A percentile compares a stretch with the other conserved stretches of the same genome.
Conservation (phyloP, 352 stramenopile species). For the Phytopythium ostracodes region DNA sequence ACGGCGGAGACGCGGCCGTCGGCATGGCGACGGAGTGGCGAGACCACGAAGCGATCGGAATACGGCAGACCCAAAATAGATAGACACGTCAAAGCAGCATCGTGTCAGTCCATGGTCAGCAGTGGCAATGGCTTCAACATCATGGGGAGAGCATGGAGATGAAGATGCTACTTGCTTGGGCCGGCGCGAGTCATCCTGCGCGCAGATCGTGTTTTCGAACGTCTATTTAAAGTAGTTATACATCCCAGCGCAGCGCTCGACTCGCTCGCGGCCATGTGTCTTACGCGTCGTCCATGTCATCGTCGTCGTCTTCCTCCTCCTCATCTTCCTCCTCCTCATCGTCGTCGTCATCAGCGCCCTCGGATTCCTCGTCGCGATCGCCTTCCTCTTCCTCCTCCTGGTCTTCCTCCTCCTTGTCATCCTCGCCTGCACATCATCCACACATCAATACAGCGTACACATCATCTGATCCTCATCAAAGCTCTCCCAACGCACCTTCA, state of each 20-base stretch:
- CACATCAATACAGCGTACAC: not conserved
- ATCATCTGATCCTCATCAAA: not conserved
- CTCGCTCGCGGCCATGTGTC: conserved; percentile 7
- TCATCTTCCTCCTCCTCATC: conserved; percentile 55
- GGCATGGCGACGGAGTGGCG: not conserved
- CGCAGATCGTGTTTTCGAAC: not conserved
- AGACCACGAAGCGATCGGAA: not conserved
- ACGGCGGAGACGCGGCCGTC: conserved; percentile 2
- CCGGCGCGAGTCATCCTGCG: too few relatives aligned
- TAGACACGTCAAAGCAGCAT: not conserved
- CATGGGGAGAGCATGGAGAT: too few relatives aligned
- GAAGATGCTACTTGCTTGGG: too few relatives aligned
- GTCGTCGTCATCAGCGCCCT: conserved; percentile 40
- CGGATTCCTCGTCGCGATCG: conserved; percentile 15
- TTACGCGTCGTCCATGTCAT: conserved; percentile 26
- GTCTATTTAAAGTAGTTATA: conserved; percentile 4
- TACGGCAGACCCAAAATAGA: not conserved
- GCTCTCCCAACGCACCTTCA: conserved; percentile 27
- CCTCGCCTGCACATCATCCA: conserved; percentile 16
- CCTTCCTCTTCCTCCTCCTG: conserved; percentile 23
- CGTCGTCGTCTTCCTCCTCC: conserved; percentile 37
- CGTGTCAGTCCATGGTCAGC: not conserved
- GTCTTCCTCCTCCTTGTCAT: conserved; percentile 22
- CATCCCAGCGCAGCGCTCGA: not conserved
- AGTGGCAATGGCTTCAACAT: too few relatives aligned